Base-by-base conservation (phyloP, 2,329 filamentous ascomycete genomes). In the Parascedosporium putredinis region DNA sequence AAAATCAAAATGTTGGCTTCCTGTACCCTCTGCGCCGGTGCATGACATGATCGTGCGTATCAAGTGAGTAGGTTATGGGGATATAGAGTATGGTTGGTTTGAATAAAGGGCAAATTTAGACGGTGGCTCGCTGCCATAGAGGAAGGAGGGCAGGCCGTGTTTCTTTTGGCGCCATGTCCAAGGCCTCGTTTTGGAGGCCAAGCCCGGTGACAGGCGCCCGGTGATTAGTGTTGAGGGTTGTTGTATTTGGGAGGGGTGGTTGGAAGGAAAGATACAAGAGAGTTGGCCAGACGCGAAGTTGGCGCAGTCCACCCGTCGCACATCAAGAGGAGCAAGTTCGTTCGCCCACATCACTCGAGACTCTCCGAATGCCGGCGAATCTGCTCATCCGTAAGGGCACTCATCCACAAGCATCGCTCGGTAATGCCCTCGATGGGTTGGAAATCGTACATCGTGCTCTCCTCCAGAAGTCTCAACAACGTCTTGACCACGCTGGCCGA, bases 401-500 rank as follows among this genome's bases (percentile, higher is more conserved):
- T 83, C 68, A 93, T 82, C 87, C 88, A 93, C n/a, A 93, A 72
- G 62, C 87, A 93, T 55, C 85, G 76, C 65, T 88, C 86, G 4
- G 86, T 83, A 47, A 89, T 78, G 48, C 86, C 84, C 54, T 88
- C 84, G 33, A 90, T 79, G 1, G 86, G 81, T 57, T 81, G 75
- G 62, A 91, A 89, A 5, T 71, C 68, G 62, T 91, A 93, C 50
- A 80, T 75, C 20, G 82, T 79, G 61, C 86, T 90, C 1, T 85
- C 83, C 65, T 93, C 87, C 8, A 93, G 71, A n/a, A 93, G 70
- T 20, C 87, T 75, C 36, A 91, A 68, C 34, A 93, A 68, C 45
- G 84, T 88, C 71, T 93, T 93, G 55, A 91, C 83, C 34, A 90
- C 83, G 1, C 77, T 75, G 3, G 87, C 87, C 23, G 84, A 82